phyloP scores from a whole-genome alignment of 768 basidiomycete genomes.

The Russula ochroleuca region DNA sequence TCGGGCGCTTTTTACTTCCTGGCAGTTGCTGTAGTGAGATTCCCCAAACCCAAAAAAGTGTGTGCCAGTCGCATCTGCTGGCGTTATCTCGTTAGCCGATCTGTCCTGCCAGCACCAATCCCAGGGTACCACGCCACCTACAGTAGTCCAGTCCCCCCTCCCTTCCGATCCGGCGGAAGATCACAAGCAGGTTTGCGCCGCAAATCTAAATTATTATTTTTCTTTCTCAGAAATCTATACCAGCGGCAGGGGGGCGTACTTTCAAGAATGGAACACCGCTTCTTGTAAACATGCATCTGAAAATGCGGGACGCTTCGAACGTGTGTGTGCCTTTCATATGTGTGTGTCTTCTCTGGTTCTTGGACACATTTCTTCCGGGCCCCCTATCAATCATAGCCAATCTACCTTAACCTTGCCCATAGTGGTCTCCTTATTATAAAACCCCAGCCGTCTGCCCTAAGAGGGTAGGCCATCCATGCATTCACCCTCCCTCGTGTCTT shows the following conservation, averaged over 20 bases:
- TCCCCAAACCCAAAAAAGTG: not conserved
- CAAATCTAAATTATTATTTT: not conserved
- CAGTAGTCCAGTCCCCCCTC: not conserved
- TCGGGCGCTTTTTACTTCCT: not conserved
- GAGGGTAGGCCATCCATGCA: slow-evolving; percentile 4
- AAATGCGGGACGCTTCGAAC: slow-evolving; percentile 2
- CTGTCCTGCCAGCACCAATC: not conserved
- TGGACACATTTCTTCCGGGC: not conserved
- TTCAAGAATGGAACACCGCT: not conserved
- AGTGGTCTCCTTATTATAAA: slow-evolving; percentile 11
- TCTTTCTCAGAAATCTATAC: not conserved
- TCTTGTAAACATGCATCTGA: not conserved
- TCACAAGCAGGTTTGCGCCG: not conserved
- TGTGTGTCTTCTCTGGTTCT: not conserved
- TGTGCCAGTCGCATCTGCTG: slow-evolving; percentile 7
- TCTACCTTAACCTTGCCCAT: slow-evolving; percentile 13
- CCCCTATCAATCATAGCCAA: slow-evolving; percentile 19
- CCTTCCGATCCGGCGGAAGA: too few species aligned
- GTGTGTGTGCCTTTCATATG: not conserved
- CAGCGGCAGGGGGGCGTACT: not conserved
- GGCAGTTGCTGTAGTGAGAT: not conserved
- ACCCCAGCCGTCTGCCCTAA: slow-evolving; percentile 7
- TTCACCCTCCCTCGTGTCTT: not conserved
- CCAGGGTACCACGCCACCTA: slow-evolving; percentile 1
- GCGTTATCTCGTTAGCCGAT: not conserved